Base-by-base conservation (phyloP, 1,139 yeast species). In the Taiozyma onychis region DNA sequence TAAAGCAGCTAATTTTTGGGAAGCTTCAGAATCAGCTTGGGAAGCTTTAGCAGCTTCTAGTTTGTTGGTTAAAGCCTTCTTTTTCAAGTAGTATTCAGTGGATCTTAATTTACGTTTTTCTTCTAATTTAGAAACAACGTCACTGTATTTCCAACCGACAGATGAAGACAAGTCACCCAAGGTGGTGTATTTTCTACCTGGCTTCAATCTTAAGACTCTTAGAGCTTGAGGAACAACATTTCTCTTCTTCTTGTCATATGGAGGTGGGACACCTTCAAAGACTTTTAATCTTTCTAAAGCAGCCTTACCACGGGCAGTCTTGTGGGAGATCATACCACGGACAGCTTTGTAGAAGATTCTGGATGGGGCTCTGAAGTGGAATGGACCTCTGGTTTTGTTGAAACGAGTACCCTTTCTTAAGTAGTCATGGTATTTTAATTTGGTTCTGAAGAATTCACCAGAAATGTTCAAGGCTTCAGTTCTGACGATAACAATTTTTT, bases 301-400 rank as follows among this genome's bases (percentile, higher is more conserved):
- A 73, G 99, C 98, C 82, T 88, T 87, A 80, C 99, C 99, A 80
- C 99, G 95, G 69, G 98, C 93, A 66, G 99, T 93, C 89, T 95
- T 93, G 93, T 93, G 99, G 74, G 97, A 83, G 71, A 95, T 81
- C 99, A 95, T 95, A 80, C 99, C 99, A 77, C 97, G 88, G 76
- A 93, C 78, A 72, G 99, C 97, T 88, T 93, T 93, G 95, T 90
- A 91, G 80, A 93, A 89, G 79, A 93, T 90, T 83, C 98, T 90
- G 61, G 98, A 90, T 77, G 99, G 99, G 61, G 99, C 99, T 81
- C 98, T 93, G 96, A 93, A 93, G 77, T 93, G 99, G 98, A 93
- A 95, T 74, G 98, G 98, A 81, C 99, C 99, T 76, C 90, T 88
- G 70, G 83, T 85, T 82, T 90, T 90, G 96, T 93, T 93, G 93